Conservation (phyloP, 305 asterid genomes). For the Rubia occidens region DNA sequence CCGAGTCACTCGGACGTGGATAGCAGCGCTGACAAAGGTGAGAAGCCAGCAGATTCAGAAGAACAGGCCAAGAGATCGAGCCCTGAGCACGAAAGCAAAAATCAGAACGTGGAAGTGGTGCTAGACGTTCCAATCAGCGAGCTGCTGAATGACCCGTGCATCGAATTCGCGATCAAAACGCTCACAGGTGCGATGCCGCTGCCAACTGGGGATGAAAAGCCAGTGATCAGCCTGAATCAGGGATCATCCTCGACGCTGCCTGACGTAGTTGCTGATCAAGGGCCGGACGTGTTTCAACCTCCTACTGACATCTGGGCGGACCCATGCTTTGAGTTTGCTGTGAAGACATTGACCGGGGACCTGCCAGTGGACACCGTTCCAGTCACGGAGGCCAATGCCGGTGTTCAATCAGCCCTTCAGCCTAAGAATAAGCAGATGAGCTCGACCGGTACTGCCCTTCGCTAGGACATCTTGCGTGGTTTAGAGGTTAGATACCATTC, state of each 20-base stretch:
- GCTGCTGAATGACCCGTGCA: not conserved
- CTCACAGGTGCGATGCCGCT: not conserved
- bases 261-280: not conserved
- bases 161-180: not conserved
- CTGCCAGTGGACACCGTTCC: not conserved
- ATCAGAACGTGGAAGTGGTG: not conserved
- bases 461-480: not conserved
- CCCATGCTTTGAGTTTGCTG: conserved; percentile 3
- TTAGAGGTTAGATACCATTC: not conserved
- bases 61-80: not conserved
- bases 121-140: not conserved
- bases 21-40: not conserved
- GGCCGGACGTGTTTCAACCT: not conserved
- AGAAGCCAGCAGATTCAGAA: not conserved
- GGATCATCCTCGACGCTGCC: not conserved
- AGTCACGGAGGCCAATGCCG: not conserved
- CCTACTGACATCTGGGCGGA: conserved; percentile 6
- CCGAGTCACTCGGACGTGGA: not conserved
- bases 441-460: not conserved
- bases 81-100: not conserved
- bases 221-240: not conserved
- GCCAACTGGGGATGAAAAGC: not conserved
- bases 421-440: not conserved
- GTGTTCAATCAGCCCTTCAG: not conserved
- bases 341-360: not conserved